Evolutionary conservation across 768 basidiomycete species (phyloP).

Genomic region (Kwoniella mangroviensis): DNA sequence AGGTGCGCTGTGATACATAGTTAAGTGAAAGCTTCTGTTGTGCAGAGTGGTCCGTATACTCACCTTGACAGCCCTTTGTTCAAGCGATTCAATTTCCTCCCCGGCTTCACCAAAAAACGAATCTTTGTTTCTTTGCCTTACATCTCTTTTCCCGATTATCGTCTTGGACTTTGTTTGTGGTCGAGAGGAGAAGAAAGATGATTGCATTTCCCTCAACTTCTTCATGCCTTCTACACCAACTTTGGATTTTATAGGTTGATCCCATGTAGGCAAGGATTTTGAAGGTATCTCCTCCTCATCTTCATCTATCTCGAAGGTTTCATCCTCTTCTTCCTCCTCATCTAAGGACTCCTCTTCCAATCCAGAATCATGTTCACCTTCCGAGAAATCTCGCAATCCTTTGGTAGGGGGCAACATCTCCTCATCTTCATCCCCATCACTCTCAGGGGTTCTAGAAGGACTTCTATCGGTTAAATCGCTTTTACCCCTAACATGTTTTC

Average conservation of each 20-base stretch:
- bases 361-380: slow-evolving; percentile 28
- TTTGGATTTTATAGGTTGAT: slow-evolving; percentile 39
- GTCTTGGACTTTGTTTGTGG: not conserved
- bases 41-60: slow-evolving; percentile 1
- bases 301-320: slow-evolving; percentile 32
- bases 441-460: slow-evolving; percentile 21
- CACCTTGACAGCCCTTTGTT: slow-evolving; percentile 48
- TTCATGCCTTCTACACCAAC: slow-evolving; percentile 45
- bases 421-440: slow-evolving; percentile 34
- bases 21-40: no score
- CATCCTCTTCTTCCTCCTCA: slow-evolving; percentile 18
- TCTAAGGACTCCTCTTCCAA: slow-evolving; percentile 31
- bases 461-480: slow-evolving; percentile 4
- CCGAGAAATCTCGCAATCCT: slow-evolving; percentile 26
- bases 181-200: slow-evolving; percentile 44
- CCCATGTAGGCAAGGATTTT: slow-evolving; percentile 19
- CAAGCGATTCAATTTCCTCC: slow-evolving; percentile 47
- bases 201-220: slow-evolving; percentile 55
- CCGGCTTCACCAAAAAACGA: slow-evolving; percentile 57
- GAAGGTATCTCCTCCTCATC: slow-evolving; percentile 9
- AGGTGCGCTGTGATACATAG: slow-evolving; percentile 65
- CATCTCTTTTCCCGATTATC: slow-evolving; percentile 18
- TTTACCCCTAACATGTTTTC: not conserved
- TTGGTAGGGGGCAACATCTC: slow-evolving; percentile 39
- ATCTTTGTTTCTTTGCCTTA: slow-evolving; percentile 23